Conservation (phyloP, 2,329 filamentous ascomycete genomes). For the Phaeosphaeriaceae sp. region DNA sequence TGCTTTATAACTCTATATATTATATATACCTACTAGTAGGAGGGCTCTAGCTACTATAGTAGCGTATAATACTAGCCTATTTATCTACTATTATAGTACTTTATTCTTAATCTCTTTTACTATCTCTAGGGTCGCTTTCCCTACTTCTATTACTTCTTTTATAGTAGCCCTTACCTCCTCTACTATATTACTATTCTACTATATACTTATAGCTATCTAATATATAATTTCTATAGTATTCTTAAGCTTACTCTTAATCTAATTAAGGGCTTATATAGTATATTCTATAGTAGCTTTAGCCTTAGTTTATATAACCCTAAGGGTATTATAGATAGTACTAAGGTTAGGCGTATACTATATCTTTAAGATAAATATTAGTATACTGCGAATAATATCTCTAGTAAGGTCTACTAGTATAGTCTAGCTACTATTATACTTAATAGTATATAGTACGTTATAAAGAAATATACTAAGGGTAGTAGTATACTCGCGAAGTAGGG, state of each 20-base stretch:
- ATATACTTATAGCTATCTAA: constrained; percentile 9
- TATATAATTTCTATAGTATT: constrained; percentile 6
- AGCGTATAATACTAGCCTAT: constrained; percentile 12
- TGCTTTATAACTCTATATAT: constrained; percentile 19
- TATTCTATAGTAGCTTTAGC: constrained; percentile 10
- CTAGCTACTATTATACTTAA: too few relatives aligned
- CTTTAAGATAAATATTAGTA: constrained; percentile 23
- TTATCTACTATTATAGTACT: constrained; percentile 7
- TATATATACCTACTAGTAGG: too few relatives aligned
- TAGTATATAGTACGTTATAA: too few relatives aligned
- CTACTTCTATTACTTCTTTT: too few relatives aligned
- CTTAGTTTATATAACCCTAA: constrained; percentile 20
- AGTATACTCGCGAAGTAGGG: too few relatives aligned
- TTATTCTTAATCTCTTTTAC: too few relatives aligned
- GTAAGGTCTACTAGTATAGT: too few relatives aligned
- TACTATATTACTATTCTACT: constrained; percentile 15
- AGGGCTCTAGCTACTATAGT: constrained; percentile 9
- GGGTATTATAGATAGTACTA: constrained; percentile 11
- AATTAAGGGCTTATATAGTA: constrained; percentile 9
- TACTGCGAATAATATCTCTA: too few relatives aligned
- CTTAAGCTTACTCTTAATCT: constrained; percentile 14
- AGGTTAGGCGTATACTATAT: too few relatives aligned
- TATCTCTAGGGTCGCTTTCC: too few relatives aligned
- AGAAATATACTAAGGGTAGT: too few relatives aligned
- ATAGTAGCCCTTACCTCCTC: constrained; percentile 21